phyloP scores from a whole-genome alignment of 2,329 filamentous ascomycete genomes.

The Botrytis pseudocinerea region DNA sequence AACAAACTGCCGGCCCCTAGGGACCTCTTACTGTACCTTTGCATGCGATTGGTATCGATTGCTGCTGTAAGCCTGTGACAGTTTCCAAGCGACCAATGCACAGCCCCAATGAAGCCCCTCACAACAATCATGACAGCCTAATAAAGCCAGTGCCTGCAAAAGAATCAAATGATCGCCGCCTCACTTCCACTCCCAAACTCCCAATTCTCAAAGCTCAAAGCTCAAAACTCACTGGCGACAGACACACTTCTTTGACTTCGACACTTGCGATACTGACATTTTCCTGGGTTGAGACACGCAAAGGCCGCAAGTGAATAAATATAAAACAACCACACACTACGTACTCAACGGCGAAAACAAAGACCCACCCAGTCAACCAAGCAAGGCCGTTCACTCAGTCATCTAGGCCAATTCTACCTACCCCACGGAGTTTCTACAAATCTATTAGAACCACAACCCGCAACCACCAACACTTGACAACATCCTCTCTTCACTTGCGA shows the following conservation, averaged over 20 bases:
- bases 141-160: neutral
- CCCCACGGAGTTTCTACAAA: conserved; percentile 23
- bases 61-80: neutral
- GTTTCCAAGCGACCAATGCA: conserved; percentile 10
- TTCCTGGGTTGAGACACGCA: neutral
- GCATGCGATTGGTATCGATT: neutral
- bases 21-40: neutral
- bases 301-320: conserved; percentile 4
- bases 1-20: neutral
- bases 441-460: neutral
- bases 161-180: neutral
- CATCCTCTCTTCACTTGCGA: neutral
- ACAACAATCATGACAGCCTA: conserved; percentile 6
- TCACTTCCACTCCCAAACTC: neutral
- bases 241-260: neutral
- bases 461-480: neutral
- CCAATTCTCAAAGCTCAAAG: neutral
- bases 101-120: conserved; percentile 5
- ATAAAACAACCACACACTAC: neutral
- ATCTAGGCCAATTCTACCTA: conserved; percentile 10
- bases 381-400: neutral
- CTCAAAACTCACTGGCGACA: conserved; percentile 4
- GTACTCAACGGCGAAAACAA: neutral
- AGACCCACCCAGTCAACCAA: conserved; percentile 7
- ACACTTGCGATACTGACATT: neutral